A percentile compares a stretch with the other conserved stretches of the same genome.
phyloP scores from a whole-genome alignment of 1,284 basidiomycete species.

The Cryptococcus sp. region DNA sequence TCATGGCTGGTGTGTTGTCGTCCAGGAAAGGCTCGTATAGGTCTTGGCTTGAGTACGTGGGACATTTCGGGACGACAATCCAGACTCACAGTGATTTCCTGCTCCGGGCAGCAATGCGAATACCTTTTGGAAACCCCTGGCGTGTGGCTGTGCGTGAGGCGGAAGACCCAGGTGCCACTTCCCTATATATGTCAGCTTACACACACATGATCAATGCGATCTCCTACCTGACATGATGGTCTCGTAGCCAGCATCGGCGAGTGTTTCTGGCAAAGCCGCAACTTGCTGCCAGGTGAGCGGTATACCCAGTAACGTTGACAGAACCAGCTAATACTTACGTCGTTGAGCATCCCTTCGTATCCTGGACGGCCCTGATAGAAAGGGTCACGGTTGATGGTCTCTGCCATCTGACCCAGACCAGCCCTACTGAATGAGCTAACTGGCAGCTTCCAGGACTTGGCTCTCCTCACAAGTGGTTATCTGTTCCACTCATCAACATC shows the following conservation, averaged over 20 bases:
- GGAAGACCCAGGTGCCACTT: slow-evolving; percentile 45
- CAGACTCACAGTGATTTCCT: slow-evolving; percentile 27
- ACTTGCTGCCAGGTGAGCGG: slow-evolving; percentile 4
- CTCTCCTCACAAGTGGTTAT: slow-evolving; percentile 6
- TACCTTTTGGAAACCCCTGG: slow-evolving; percentile 36
- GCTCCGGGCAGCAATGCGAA: slow-evolving; percentile 35
- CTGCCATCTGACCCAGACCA: slow-evolving; percentile 35
- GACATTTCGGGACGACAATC: no score
- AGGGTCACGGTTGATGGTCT: slow-evolving; percentile 22
- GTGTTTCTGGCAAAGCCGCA: slow-evolving; percentile 35
- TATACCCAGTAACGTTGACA: not conserved
- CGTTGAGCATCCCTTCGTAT: slow-evolving; percentile 26
- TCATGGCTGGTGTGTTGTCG: slow-evolving; percentile 22
- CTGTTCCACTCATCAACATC: slow-evolving; percentile 10
- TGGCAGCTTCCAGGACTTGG: not conserved
- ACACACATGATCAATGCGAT: slow-evolving; percentile 5
- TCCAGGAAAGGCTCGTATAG: slow-evolving; percentile 25
- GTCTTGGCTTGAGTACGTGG: slow-evolving; percentile 1
- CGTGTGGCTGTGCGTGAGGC: slow-evolving; percentile 15
- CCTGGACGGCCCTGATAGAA: slow-evolving; percentile 25
- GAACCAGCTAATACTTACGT: slow-evolving; percentile 7
- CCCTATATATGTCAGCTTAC: not conserved
- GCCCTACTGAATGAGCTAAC: slow-evolving; percentile 7
- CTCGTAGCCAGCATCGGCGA: slow-evolving; percentile 27
- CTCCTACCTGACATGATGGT: slow-evolving; percentile 16